Evolutionary conservation across 108 stramenopile species (phyloP).

Genomic region (Mediolabrus comicus): DNA sequence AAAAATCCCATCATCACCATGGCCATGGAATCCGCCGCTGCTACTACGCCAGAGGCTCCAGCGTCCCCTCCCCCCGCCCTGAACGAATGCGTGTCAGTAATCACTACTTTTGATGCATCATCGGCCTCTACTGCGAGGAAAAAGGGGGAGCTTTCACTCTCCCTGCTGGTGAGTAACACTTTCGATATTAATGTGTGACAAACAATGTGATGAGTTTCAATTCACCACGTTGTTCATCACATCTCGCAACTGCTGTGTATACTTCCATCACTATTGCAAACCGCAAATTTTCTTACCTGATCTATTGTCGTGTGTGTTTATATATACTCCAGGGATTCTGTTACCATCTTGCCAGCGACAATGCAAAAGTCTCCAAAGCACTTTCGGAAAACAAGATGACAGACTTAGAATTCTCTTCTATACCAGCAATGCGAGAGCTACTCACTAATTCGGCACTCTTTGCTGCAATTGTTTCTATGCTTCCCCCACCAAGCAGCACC

Average conservation of each 20-base stretch:
- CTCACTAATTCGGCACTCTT: slow-evolving; percentile 13
- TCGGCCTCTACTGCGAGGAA: background rate
- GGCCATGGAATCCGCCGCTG: no score
- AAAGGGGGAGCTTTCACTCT: background rate
- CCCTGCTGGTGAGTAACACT: background rate
- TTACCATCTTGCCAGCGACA: background rate
- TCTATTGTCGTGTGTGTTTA: background rate
- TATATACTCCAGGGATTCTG: background rate
- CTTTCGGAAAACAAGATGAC: background rate
- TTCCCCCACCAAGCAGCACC: background rate
- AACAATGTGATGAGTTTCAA: no score
- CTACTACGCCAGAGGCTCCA: slow-evolving; percentile 2
- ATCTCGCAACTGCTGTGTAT: background rate
- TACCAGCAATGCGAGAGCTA: slow-evolving; percentile 10
- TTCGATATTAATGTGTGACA: no score
- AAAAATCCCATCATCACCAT: no score
- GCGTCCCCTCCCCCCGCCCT: slow-evolving; percentile 2
- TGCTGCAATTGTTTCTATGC: slow-evolving; percentile 3
- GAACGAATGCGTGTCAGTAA: slow-evolving; percentile 7
- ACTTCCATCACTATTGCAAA: background rate
- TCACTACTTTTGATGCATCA: background rate
- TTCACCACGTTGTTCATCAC: no score
- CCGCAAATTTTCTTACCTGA: background rate
- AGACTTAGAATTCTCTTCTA: slow-evolving; percentile 8
- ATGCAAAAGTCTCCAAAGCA: background rate